Evolutionary conservation across 148 eudicot species (phyloP), one percentile per base, ranked within the genome.

Genomic region (Fallopia convolvulus): DNA sequence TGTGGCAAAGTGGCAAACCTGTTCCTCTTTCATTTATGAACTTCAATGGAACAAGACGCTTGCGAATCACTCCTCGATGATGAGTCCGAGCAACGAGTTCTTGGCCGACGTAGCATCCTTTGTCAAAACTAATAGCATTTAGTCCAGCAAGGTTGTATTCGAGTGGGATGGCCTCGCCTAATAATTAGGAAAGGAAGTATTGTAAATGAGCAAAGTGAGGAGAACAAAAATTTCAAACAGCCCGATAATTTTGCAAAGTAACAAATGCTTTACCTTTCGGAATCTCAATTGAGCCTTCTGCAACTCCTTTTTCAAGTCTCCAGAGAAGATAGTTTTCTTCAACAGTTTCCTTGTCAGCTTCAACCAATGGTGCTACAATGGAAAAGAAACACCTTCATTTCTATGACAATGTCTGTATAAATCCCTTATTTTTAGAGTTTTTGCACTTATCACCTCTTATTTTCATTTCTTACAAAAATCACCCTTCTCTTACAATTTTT

Each of bases 101-200:
- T 89, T 96, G 99, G 76, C 99, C 99, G 60, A 96, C 86, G 52
- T 96, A 96, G 81, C 99, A 96, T 71, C 99, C 99, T 77, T 96
- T 96, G 23, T 91, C 97, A 56, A 96, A 96, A 89, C 92, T 93
- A 73, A 96, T 91, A 23, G 97, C 97, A 79, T 93, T 93, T 75
- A 96, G 78, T 70, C 94, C 94, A 2, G 83, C 98, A 72, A 96
- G 89, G 78, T 96, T 96, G 84, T 91, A 96, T 78, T 96, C 99
- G 10, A 96, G 90, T 49, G 99, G 99, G 41, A 96, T 93, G 50
- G 99, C 99, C 82, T 93, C 99, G 77, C 97, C 99, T 95, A 79
- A 40, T 53, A 71, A 40, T 68, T 76, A 78, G 46, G 49, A 53
- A 18, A 18, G 21, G 11, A 39, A 55, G 61, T 15, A 18, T 53